phyloP scores from a whole-genome alignment of 2,329 filamentous ascomycete genomes.

The Sporothrix mexicana region DNA sequence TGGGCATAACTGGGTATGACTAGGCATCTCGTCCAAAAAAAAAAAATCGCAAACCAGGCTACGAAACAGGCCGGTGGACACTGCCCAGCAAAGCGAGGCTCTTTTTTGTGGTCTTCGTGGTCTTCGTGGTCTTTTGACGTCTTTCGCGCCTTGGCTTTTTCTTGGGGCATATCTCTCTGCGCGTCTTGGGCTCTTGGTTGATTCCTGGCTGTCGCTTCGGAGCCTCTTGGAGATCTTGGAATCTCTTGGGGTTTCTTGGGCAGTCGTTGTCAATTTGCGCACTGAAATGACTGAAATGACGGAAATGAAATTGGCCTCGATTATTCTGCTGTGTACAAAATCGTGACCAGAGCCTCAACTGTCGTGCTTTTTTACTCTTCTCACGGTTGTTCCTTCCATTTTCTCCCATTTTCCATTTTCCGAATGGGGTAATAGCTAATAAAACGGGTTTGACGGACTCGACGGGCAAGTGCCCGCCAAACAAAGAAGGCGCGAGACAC shows the following conservation, averaged over 20 bases:
- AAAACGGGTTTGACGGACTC: neutral
- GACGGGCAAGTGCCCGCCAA: neutral
- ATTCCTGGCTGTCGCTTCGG: neutral
- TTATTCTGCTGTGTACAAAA: neutral
- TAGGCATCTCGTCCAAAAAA: neutral
- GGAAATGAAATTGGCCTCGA: neutral
- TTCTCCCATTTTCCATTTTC: neutral
- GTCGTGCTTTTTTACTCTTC: conserved; percentile 22
- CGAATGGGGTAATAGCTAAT: neutral
- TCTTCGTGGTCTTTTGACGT: neutral
- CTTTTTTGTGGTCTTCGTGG: neutral
- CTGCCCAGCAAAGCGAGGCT: conserved; percentile 9
- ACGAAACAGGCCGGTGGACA: neutral
- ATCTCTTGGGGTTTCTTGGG: neutral
- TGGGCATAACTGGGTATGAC: neutral
- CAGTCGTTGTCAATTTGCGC: neutral
- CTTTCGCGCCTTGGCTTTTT: conserved; percentile 19
- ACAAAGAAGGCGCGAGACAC: neutral
- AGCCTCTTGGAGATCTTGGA: neutral
- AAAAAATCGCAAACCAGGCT: conserved; percentile 1
- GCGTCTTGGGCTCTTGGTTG: neutral
- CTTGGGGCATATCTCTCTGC: neutral
- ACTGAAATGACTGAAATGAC: neutral
- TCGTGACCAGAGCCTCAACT: neutral
- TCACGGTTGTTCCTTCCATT: neutral